Base-by-base conservation (phyloP, 1,284 basidiomycete species). In the Exobasidium cylindrosporum region DNA sequence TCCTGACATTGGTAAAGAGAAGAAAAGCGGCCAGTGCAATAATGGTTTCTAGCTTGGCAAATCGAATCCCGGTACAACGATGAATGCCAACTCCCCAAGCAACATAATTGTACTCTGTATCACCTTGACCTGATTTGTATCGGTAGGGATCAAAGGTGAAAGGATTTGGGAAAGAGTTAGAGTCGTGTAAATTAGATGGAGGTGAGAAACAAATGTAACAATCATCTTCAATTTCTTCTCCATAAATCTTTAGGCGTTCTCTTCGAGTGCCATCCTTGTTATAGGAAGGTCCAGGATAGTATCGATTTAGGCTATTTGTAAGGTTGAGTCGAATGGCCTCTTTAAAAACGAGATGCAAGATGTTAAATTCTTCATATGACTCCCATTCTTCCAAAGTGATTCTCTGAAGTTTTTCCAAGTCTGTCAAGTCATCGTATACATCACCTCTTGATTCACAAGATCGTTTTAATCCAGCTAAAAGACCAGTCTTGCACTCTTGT, bases 61-160 rank as follows among this genome's bases (percentile, higher is more conserved):
- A 65, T 46, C 63, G 63, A 40, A 63, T 63, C 23, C 63, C 63
- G 23, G 63, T 63, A 57, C 63, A 65, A 26, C 60, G 60, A 54
- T 63, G 61, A n/a, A 35, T 26, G 17, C 62, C 62, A 17, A 31
- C 60, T 17, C 62, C 62, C 62, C 62, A 64, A 7, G 43, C 62
- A 17, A 64, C 30, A 44, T 47, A 64, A 45, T 3, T 55, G 46
- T 61, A 64, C 14, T 64, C 62, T 49, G 40, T 64, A 13, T 50
- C n/a, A 17, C 62, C 62, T 47, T 64, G 49, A 23, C 62, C 61
- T 11, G 58, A 31, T 43, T 57, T 45, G 45, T 64, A 64, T 14
- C 62, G 44, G 23, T 21, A 28, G 5, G 62, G 62, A 35, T 65
- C 61, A 28, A 64, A 65, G 11, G 30, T 43, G 54, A 57, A 64